phyloP scores from a whole-genome alignment of 805 yeast genomes.

The Lipomyces starkeyi region DNA sequence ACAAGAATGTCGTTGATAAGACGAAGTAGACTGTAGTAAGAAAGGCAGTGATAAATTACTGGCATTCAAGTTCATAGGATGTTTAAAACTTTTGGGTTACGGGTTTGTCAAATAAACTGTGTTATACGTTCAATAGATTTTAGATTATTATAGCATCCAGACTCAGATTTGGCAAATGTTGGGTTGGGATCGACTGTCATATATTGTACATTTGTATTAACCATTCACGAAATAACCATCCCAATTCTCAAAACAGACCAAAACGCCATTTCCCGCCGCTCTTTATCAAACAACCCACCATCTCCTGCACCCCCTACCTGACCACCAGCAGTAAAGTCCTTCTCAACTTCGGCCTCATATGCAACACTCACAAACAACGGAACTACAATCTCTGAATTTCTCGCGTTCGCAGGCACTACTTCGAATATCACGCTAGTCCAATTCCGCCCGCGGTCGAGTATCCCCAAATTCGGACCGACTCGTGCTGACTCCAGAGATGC shows the following conservation, averaged over 20 bases:
- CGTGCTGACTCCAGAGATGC: background rate
- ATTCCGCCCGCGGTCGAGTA: conserved; percentile 31
- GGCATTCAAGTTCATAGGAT: background rate
- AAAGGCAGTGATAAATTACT: background rate
- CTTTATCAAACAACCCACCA: conserved; percentile 5
- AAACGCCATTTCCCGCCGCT: conserved; percentile 27
- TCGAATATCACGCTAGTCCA: conserved; percentile 35
- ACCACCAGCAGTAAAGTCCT: background rate
- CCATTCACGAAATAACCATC: conserved; percentile 7
- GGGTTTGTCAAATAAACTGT: background rate
- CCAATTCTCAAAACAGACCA: conserved; percentile 26
- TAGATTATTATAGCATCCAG: background rate
- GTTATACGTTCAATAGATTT: background rate
- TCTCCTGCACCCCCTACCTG: background rate
- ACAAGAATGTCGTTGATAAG: background rate
- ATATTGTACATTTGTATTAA: background rate
- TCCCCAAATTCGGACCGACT: conserved; percentile 8
- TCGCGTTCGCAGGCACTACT: conserved; percentile 17
- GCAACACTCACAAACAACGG: conserved; percentile 35
- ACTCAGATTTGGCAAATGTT: background rate
- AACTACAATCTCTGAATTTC: conserved; percentile 13
- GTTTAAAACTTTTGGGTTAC: background rate
- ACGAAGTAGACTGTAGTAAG: background rate
- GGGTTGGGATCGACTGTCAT: background rate
- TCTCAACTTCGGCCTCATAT: conserved; percentile 25